phyloP scores from a whole-genome alignment of 176 grass and related monocot genomes.

The Phragmites australis region DNA sequence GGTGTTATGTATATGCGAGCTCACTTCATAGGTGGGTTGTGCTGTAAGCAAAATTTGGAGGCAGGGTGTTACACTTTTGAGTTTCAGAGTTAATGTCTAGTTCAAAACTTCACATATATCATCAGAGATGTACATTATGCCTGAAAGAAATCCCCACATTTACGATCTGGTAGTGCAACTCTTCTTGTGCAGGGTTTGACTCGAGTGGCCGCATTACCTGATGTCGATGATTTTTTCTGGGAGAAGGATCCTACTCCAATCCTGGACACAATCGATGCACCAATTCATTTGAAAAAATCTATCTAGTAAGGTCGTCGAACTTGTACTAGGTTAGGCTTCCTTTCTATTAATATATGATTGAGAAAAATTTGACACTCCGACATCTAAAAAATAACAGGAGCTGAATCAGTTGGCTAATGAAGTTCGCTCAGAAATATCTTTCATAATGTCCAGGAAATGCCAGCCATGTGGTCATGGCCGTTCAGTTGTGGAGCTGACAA shows the following conservation, averaged over 20 bases:
- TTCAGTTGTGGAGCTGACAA: slow-evolving; percentile 58
- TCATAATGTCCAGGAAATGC: slow-evolving; percentile 60
- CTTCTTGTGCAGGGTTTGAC: slow-evolving; percentile 39
- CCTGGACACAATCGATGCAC: slow-evolving; percentile 66
- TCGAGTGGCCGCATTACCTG: slow-evolving; percentile 49
- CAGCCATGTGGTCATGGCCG: slow-evolving; percentile 47
- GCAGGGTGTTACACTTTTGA: no score
- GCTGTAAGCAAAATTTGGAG: no score
- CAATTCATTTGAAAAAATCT: slow-evolving; percentile 78
- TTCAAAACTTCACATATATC: not conserved
- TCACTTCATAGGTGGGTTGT: no score
- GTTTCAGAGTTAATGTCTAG: not conserved
- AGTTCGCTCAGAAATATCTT: slow-evolving; percentile 73
- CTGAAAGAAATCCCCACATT: not conserved
- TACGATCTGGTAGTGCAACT: not conserved
- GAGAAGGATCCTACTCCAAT: slow-evolving; percentile 76
- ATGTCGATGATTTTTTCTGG: slow-evolving; percentile 70
- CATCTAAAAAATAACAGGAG: slow-evolving; percentile 47
- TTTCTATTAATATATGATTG: not conserved
- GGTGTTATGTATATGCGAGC: no score
- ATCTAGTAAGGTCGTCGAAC: slow-evolving; percentile 58
- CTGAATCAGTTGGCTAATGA: slow-evolving; percentile 68
- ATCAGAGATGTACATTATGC: not conserved
- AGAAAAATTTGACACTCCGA: slow-evolving; percentile 2
- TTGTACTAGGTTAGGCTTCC: not conserved